Conservation (phyloP, 1,284 basidiomycete genomes). For the Vanrija pseudolonga region DNA sequence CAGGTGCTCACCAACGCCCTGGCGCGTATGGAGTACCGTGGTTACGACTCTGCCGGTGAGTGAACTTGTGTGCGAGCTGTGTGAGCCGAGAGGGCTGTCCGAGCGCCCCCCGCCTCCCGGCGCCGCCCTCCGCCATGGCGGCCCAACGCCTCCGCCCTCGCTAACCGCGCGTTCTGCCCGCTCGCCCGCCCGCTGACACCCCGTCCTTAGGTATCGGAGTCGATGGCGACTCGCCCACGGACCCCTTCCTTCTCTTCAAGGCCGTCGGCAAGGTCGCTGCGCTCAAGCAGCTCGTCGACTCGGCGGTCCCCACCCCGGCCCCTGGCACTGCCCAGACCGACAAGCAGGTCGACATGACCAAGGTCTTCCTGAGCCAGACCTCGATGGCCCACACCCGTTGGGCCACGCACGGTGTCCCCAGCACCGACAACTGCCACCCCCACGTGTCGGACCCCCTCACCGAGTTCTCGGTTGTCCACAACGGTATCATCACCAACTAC, state of each 20-base stretch:
- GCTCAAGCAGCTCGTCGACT: conserved; percentile 85
- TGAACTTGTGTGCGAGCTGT: conserved; percentile 1
- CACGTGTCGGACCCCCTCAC: conserved; percentile 73
- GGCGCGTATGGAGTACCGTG: conserved; percentile 94
- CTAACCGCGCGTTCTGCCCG: no score
- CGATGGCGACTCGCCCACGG: conserved; percentile 80
- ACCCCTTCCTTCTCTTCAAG: conserved; percentile 78
- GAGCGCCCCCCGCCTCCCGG: no score
- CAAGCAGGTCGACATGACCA: conserved; percentile 66
- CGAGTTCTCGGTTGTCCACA: conserved; percentile 96
- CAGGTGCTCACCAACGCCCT: conserved; percentile 91
- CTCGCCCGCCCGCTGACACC: background rate
- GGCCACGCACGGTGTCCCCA: conserved; percentile 97
- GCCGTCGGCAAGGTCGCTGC: conserved; percentile 97
- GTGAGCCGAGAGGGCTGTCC: no score
- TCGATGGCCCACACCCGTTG: conserved; percentile 99
- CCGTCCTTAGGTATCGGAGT: conserved; percentile 80
- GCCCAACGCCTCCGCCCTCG: no score
- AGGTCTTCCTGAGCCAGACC: conserved; percentile 81
- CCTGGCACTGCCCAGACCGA: conserved; percentile 14
- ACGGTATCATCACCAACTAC: conserved; percentile 98
- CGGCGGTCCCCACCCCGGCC: conserved; percentile 51
- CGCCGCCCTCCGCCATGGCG: background rate
- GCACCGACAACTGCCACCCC: conserved; percentile 90
- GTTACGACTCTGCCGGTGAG: conserved; percentile 86